Evolutionary conservation across 1,139 yeast species (phyloP).

Genomic region (Nematodospora anomalae): DNA sequence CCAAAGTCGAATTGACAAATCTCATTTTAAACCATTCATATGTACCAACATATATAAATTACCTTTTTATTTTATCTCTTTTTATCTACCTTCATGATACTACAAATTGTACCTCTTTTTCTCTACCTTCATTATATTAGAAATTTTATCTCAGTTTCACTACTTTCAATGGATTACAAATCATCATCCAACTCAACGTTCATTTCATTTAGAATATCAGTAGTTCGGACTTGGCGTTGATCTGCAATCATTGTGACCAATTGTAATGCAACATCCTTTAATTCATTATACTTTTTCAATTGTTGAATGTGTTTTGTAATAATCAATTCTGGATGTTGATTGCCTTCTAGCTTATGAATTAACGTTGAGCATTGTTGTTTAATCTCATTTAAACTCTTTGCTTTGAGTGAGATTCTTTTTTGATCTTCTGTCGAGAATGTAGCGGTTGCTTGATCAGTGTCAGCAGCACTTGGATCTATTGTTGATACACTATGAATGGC

Average conservation of each 20-base stretch:
- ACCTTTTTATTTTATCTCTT: too few species aligned
- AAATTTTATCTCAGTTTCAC: too few species aligned
- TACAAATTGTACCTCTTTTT: too few species aligned
- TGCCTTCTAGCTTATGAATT: constrained; percentile 35
- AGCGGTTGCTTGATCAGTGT: not conserved
- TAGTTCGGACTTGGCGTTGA: constrained; percentile 41
- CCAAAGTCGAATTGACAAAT: too few species aligned
- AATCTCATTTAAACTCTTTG: constrained; percentile 32
- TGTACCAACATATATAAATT: too few species aligned
- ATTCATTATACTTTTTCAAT: constrained; percentile 47
- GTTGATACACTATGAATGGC: too few species aligned
- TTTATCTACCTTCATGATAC: too few species aligned
- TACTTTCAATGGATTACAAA: too few species aligned
- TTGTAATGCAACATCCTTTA: constrained; percentile 51
- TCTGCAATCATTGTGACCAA: constrained; percentile 53
- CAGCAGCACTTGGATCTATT: not conserved
- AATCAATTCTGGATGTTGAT: constrained; percentile 33
- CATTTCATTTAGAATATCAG: constrained; percentile 36
- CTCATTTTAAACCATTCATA: too few species aligned
- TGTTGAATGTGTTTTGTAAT: constrained; percentile 45
- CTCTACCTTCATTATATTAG: too few species aligned
- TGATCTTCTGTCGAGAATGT: constrained; percentile 7
- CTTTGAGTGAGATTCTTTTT: constrained; percentile 19
- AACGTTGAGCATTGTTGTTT: constrained; percentile 36
- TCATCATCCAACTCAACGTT: constrained; percentile 22